Conservation (phyloP, 2,329 filamentous ascomycete species). For the Aspergillus sp. region DNA sequence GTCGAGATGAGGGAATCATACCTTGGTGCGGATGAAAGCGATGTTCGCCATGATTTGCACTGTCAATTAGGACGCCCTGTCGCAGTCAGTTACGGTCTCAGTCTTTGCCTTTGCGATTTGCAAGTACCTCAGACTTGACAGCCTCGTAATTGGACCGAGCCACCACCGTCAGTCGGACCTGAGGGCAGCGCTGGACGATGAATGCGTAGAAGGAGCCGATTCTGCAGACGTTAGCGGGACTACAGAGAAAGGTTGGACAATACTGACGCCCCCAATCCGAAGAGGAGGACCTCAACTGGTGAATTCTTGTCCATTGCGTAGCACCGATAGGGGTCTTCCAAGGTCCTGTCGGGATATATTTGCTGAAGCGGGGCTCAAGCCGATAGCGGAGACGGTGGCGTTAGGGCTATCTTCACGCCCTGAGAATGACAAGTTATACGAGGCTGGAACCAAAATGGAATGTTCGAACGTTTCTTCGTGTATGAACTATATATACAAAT, state of each 20-base stretch:
- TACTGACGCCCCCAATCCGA: neutral
- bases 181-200: constrained; percentile 44
- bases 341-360: neutral
- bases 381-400: neutral
- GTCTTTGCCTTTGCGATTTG: neutral
- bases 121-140: constrained; percentile 37
- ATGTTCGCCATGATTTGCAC: constrained; percentile 41
- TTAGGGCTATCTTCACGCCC: neutral
- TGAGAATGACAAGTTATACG: neutral
- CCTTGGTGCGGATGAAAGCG: constrained; percentile 32
- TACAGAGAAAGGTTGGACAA: neutral
- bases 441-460: too few relatives aligned
- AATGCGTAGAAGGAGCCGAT: constrained; percentile 60
- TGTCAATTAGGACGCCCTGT: constrained; percentile 43
- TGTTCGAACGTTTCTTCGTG: neutral
- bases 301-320: neutral
- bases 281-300: neutral
- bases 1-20: constrained; percentile 15
- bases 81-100: neutral
- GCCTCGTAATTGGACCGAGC: constrained; percentile 47
- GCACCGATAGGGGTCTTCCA: neutral
- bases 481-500: neutral
- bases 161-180: constrained; percentile 42
- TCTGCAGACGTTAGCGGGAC: constrained; percentile 26
- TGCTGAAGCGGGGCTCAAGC: neutral